phyloP scores from a whole-genome alignment of 768 basidiomycete genomes.

The Leccinum rimulosum region DNA sequence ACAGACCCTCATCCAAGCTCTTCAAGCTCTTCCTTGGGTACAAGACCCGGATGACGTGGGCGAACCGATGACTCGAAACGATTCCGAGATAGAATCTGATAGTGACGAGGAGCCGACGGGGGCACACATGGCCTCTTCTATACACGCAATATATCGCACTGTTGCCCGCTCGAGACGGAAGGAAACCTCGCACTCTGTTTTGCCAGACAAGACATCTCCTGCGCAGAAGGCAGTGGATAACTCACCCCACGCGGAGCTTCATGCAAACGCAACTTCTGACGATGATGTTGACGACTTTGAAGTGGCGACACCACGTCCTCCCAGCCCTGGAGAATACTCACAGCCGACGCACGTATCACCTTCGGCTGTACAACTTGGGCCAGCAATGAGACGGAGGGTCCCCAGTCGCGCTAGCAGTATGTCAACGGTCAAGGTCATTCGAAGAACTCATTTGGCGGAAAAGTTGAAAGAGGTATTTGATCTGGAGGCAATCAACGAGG shows the following conservation, averaged over 20 bases:
- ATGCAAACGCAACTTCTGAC: conserved; percentile 39
- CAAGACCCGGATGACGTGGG: conserved; percentile 69
- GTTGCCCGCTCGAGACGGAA: conserved; percentile 61
- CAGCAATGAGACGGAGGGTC: conserved; percentile 22
- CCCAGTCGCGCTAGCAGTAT: conserved; percentile 57
- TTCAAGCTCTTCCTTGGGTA: conserved; percentile 81
- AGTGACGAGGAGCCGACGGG: conserved; percentile 59
- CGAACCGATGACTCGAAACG: conserved; percentile 44
- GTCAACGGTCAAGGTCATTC: conserved; percentile 66
- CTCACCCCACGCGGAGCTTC: conserved; percentile 31
- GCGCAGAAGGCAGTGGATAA: conserved; percentile 30
- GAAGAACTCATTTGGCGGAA: conserved; percentile 74
- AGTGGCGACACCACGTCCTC: conserved; percentile 42
- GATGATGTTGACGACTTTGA: conserved; percentile 63
- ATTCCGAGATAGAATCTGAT: conserved; percentile 47
- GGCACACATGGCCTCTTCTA: conserved; percentile 71
- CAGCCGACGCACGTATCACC: conserved; percentile 1
- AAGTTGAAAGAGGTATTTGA: conserved; percentile 90
- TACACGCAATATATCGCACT: conserved; percentile 84
- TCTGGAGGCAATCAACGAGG: conserved; percentile 76
- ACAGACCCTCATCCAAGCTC: conserved; percentile 84
- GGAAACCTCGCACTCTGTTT: conserved; percentile 23
- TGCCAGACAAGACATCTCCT: conserved; percentile 7
- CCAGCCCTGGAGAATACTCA: conserved; percentile 19
- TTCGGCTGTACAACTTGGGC: conserved; percentile 16